Conservation (phyloP, 257 asterid species). For the Solanum virginianum region DNA sequence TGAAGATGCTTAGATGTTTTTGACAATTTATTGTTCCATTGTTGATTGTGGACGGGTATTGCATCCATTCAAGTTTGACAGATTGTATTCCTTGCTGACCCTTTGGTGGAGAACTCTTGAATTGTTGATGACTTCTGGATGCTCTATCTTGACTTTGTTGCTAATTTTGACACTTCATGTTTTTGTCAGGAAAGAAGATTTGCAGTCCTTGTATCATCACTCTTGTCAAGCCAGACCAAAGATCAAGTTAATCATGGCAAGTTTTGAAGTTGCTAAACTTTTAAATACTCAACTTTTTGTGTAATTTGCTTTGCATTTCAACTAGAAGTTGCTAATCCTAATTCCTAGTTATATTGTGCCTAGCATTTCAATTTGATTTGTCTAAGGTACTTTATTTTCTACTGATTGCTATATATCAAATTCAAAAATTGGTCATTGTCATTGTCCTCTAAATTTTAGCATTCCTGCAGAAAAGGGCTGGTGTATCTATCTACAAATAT, state of each 20-base stretch:
- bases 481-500: background rate
- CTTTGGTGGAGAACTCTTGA: background rate
- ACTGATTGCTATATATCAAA: background rate
- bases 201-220: slow-evolving; percentile 79
- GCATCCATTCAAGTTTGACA: background rate
- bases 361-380: background rate
- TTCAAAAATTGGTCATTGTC: background rate
- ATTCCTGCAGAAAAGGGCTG: background rate
- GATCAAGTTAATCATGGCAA: slow-evolving; percentile 89
- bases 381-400: background rate
- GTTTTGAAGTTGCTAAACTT: slow-evolving; percentile 15
- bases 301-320: background rate
- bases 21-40: background rate
- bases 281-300: background rate
- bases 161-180: background rate
- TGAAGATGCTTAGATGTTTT: background rate
- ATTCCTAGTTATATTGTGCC: background rate
- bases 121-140: background rate
- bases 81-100: background rate
- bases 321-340: background rate
- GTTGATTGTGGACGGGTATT: background rate
- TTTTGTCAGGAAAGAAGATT: slow-evolving; percentile 79
- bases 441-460: background rate
- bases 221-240: slow-evolving; percentile 93
- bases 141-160: background rate